A percentile compares a stretch with the other conserved stretches of the same genome.
Evolutionary conservation across 495 filamentous ascomycete species (phyloP).

Genomic region (Xylaria acuta): DNA sequence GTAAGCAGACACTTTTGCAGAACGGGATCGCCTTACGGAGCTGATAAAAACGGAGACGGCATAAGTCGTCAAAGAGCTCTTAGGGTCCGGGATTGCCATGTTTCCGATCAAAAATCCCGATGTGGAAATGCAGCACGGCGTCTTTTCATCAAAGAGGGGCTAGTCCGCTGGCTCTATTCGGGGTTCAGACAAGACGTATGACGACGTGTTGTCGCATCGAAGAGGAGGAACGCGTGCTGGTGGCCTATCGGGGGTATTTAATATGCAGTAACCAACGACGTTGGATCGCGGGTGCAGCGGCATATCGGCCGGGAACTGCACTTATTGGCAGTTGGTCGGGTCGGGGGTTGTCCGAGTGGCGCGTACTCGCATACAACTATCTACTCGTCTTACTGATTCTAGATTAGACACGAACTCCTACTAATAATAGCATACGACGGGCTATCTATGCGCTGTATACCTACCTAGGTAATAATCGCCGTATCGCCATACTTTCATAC

Average conservation of each 20-base stretch:
- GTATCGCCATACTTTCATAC: no score
- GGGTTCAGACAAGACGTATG: not conserved
- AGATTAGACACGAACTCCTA: not conserved
- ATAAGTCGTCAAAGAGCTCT: not conserved
- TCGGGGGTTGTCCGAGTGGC: not conserved
- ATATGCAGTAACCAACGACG: not conserved
- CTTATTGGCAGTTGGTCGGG: not conserved
- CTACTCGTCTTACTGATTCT: not conserved
- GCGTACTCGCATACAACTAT: not conserved
- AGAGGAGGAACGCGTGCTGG: not conserved
- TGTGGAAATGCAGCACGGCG: not conserved
- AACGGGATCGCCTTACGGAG: not conserved
- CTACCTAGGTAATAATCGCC: no score
- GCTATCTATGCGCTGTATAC: not conserved
- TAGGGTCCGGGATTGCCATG: not conserved
- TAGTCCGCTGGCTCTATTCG: not conserved
- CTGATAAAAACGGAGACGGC: not conserved
- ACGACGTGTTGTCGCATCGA: not conserved
- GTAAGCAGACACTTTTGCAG: not conserved
- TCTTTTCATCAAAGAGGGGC: not conserved
- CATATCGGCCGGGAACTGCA: not conserved
- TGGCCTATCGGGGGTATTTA: not conserved
- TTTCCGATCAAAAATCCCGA: not conserved
- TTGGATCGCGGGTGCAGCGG: not conserved
- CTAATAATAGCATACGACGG: not conserved